Evolutionary conservation across 768 basidiomycete genomes (phyloP).

Genomic region (Leucogyrophana mollusca): DNA sequence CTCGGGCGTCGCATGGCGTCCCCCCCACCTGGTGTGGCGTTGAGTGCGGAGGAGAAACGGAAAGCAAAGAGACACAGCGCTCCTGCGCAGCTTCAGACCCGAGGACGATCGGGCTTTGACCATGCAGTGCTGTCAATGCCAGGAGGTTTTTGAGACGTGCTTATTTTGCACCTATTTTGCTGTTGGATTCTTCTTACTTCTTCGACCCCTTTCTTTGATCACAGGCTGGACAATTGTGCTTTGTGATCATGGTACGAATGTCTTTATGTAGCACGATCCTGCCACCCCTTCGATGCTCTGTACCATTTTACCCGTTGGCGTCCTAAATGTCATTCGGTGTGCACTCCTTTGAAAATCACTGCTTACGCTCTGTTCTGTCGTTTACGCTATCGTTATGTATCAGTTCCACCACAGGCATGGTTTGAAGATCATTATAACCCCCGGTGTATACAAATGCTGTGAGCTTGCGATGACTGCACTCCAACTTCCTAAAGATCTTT

Average conservation of each 20-base stretch:
- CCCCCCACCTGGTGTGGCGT: conserved; percentile 9
- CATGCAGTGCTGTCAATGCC: conserved; percentile 58
- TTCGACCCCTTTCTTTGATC: not conserved
- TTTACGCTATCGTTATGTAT: too few relatives aligned
- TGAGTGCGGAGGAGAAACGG: conserved; percentile 27
- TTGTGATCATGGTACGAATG: not conserved
- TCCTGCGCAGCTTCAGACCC: conserved; percentile 56
- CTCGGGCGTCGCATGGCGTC: conserved; percentile 56
- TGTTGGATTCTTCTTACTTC: not conserved
- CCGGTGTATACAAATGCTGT: too few relatives aligned
- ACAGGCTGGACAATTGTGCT: not conserved
- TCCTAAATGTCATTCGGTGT: too few relatives aligned
- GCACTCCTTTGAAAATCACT: too few relatives aligned
- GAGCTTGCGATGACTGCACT: too few relatives aligned
- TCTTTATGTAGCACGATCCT: conserved; percentile 3
- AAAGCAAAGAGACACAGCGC: conserved; percentile 59
- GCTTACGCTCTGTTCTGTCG: too few relatives aligned
- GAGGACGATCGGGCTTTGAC: conserved; percentile 53
- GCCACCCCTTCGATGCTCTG: too few relatives aligned
- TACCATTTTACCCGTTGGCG: too few relatives aligned
- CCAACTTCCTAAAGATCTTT: too few relatives aligned
- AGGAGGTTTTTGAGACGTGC: conserved; percentile 59
- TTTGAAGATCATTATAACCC: too few relatives aligned
- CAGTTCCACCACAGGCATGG: too few relatives aligned
- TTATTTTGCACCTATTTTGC: too few relatives aligned